Evolutionary conservation across 2,329 filamentous ascomycete genomes (phyloP), one percentile per base, ranked within the genome.

Genomic region (Fusarium sp.): DNA sequence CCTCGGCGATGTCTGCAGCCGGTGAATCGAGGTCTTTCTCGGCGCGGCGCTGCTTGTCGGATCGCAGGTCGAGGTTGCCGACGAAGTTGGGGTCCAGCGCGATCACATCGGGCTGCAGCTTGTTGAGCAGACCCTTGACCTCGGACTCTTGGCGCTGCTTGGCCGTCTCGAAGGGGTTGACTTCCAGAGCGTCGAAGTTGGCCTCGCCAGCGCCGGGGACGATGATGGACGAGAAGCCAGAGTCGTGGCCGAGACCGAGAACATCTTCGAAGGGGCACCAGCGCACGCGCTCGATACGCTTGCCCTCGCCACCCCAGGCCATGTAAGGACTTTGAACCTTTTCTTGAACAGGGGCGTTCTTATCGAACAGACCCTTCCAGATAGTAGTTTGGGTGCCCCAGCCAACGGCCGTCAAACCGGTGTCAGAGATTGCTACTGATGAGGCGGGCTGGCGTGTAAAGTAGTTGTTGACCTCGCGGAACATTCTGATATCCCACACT

Each of bases 251-350:
- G 24, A 97, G 84, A 12, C 94, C 95, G 2, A 99, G 85, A 1
- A 97, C 81, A 80, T 99, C 95, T 75, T 99, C 95, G 64, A 91
- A 97, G 0, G 95, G 95, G 74, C 95, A 99, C 91, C 94, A 99
- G 59, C 85, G 84, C 2, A 97, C 86, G 36, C 90, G 87, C 76
- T 96, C 92, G 26, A 97, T 87, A 51, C 84, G 84, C 62, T 90
- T 86, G 19, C 93, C 93, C 60, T 97, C 91, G 44, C 92, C 92
- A 42, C 93, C 92, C 91, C 93, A 98, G 2, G 87, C 83, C 88
- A 99, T 92, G 78, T 99, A 99, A 0, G 95, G 95, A 51, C 88
- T 91, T 66, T 93, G 87, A 1, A 95, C 87, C 74, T 93, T 94
- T 70, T 88, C 83, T 69, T 92, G 89, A n/a, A 91, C 87, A 2